Percentiles rank a stretch among this genome's conserved stretches.
Conservation (phyloP, 2,329 filamentous ascomycete genomes). For the Tolypocladium tundrense region DNA sequence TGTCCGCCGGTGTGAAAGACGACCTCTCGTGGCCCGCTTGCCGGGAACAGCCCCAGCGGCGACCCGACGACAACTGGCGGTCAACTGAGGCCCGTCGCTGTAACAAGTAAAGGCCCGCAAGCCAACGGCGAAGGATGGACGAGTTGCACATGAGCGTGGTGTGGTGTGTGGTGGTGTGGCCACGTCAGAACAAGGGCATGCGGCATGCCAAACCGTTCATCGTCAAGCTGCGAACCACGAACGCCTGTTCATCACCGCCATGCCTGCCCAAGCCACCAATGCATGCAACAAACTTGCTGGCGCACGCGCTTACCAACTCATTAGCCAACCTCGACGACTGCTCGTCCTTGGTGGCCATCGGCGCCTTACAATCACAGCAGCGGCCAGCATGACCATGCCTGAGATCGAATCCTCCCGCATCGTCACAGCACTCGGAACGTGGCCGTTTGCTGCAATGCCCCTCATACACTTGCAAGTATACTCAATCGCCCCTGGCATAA, state of each 20-base stretch:
- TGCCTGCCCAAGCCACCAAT: conserved; percentile 6
- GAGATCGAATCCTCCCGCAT: background rate
- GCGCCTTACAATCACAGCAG: background rate
- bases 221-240: conserved; percentile 8
- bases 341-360: background rate
- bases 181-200: conserved; percentile 4
- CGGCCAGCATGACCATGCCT: background rate
- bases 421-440: background rate
- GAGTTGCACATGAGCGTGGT: background rate
- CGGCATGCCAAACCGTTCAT: conserved; percentile 5
- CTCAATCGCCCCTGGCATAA: background rate
- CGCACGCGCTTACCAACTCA: background rate
- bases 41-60: background rate
- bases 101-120: background rate
- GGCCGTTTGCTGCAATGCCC: background rate
- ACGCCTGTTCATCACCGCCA: conserved; percentile 7
- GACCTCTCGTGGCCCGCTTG: background rate
- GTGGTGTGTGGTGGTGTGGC: conserved; percentile 4
- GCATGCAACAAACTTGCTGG: background rate
- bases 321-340: background rate
- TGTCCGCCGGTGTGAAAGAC: background rate
- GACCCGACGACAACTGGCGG: conserved; percentile 6
- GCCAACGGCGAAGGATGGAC: background rate
- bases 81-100: background rate
- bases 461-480: background rate